Conservation (phyloP, 176 grass and related monocot species). For the Poa pratensis region DNA sequence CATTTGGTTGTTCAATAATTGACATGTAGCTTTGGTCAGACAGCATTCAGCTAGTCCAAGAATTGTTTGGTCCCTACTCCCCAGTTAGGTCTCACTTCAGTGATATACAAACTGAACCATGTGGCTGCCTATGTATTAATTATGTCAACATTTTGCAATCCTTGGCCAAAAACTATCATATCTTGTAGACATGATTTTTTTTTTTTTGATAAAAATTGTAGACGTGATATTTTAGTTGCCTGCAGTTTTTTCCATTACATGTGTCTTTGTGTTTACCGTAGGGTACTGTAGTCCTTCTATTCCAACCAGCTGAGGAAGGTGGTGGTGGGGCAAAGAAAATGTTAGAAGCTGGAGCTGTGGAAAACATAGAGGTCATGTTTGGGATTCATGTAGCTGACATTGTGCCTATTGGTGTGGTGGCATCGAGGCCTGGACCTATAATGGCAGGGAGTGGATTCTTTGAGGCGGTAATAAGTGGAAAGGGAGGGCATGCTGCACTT, state of each 20-base stretch:
- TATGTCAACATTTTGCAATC: background rate
- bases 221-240: background rate
- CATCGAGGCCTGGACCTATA: constrained; percentile 71
- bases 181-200: background rate
- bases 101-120: constrained; percentile 24
- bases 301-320: constrained; percentile 97
- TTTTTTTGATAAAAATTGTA: background rate
- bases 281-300: constrained; percentile 82
- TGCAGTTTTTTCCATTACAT: constrained; percentile 1
- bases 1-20: constrained; percentile 6
- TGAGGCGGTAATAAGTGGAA: constrained; percentile 91
- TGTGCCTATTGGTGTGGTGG: constrained; percentile 65
- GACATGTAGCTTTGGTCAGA: constrained; percentile 16
- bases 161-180: background rate
- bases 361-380: constrained; percentile 89
- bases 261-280: constrained; percentile 42
- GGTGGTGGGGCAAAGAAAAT: constrained; percentile 89
- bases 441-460: constrained; percentile 92
- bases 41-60: background rate
- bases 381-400: constrained; percentile 64
- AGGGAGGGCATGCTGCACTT: constrained; percentile 92
- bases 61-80: constrained; percentile 13
- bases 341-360: constrained; percentile 72
- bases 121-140: constrained; percentile 9
- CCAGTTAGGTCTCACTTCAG: background rate